Evolutionary conservation across 352 stramenopile species (phyloP).

Genomic region (Phytophthora sansomeana): DNA sequence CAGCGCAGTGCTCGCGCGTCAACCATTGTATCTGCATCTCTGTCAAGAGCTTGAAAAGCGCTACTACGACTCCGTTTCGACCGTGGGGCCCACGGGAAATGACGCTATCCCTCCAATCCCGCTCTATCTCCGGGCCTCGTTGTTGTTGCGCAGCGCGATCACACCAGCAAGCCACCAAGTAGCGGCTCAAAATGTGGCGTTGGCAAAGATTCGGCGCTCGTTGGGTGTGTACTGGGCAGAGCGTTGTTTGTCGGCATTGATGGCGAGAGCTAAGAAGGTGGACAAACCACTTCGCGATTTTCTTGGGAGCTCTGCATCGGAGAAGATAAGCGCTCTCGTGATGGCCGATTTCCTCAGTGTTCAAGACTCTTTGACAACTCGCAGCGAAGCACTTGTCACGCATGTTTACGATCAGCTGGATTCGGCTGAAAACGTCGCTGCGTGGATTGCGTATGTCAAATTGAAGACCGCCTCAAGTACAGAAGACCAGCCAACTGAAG

Average conservation of each 20-base stretch:
- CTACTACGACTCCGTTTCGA: slow-evolving; percentile 35
- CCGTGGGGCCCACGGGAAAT: background rate
- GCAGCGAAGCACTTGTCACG: slow-evolving; percentile 54
- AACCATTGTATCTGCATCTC: slow-evolving; percentile 69
- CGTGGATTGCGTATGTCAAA: slow-evolving; percentile 53
- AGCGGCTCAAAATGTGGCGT: slow-evolving; percentile 45
- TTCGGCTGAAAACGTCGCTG: slow-evolving; percentile 46
- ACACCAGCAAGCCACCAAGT: slow-evolving; percentile 56
- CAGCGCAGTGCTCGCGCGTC: slow-evolving; percentile 38
- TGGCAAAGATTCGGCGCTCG: slow-evolving; percentile 52
- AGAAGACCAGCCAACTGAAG: slow-evolving; percentile 4
- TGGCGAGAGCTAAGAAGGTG: slow-evolving; percentile 47
- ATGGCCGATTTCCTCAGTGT: slow-evolving; percentile 88
- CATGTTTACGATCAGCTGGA: slow-evolving; percentile 71
- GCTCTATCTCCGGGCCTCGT: slow-evolving; percentile 65
- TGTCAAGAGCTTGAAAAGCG: slow-evolving; percentile 64
- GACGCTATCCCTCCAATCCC: slow-evolving; percentile 25
- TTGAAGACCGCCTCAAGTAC: slow-evolving; percentile 16
- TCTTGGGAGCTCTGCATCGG: slow-evolving; percentile 31
- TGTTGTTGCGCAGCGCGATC: slow-evolving; percentile 67
- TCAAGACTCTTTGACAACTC: slow-evolving; percentile 46
- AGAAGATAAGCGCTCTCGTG: slow-evolving; percentile 65
- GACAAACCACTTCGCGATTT: slow-evolving; percentile 35
- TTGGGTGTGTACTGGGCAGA: slow-evolving; percentile 71
- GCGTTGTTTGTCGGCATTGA: slow-evolving; percentile 59